phyloP scores from a whole-genome alignment of 108 stramenopile genomes.

The Discostella pseudostelligera region DNA sequence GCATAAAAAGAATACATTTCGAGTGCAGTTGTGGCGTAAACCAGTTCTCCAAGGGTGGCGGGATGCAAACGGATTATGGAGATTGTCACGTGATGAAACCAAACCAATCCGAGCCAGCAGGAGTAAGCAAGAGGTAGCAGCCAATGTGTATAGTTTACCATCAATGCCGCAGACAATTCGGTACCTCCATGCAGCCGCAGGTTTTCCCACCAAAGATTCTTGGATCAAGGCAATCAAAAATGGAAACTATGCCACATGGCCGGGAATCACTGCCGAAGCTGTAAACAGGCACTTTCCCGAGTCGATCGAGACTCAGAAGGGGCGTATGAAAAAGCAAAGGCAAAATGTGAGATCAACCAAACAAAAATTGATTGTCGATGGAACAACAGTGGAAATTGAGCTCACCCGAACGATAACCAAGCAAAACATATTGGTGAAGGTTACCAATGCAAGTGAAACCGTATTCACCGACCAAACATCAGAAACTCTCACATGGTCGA shows the following conservation, averaged over 20 bases:
- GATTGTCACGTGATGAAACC: conserved; percentile 4
- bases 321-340: conserved; percentile 18
- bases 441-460: conserved; percentile 2
- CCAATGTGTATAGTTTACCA: conserved; percentile 3
- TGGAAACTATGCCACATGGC: conserved; percentile 24
- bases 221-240: conserved; percentile 6
- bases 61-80: background rate
- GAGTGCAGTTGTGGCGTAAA: background rate
- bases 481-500: too few species aligned
- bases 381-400: background rate
- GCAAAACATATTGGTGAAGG: background rate
- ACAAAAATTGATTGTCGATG: background rate
- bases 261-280: conserved; percentile 18
- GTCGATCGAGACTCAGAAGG: conserved; percentile 23
- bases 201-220: conserved; percentile 20
- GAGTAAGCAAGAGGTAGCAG: background rate
- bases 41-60: conserved; percentile 6
- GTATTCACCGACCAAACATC: conserved; percentile 34
- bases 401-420: background rate
- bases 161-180: background rate
- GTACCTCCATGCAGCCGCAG: conserved; percentile 27
- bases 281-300: conserved; percentile 24
- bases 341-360: conserved; percentile 32
- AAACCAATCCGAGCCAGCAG: too few species aligned
- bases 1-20: background rate